A percentile compares a stretch with the other conserved stretches of the same genome.
Conservation (phyloP, 176 grass and related monocot genomes). For the Oryza australiensis region DNA sequence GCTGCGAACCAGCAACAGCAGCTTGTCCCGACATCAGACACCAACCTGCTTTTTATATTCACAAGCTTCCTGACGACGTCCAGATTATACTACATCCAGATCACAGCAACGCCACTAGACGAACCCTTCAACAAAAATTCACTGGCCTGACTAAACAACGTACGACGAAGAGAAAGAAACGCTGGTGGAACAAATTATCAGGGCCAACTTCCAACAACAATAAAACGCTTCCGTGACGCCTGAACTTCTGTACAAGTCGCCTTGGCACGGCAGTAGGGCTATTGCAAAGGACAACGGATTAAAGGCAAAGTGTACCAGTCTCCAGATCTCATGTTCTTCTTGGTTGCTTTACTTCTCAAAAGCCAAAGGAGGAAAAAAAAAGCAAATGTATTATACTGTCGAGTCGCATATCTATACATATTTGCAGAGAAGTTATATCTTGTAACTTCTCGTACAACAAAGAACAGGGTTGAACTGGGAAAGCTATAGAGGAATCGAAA, state of each 20-base stretch:
- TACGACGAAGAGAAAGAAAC: background rate
- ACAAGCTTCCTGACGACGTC: background rate
- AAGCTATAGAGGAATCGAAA: conserved; percentile 27
- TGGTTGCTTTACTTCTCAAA: conserved; percentile 32
- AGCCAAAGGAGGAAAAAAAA: background rate
- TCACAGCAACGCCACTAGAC: background rate
- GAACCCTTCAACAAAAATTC: background rate
- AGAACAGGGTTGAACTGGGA: background rate
- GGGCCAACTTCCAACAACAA: background rate
- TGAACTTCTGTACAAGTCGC: background rate
- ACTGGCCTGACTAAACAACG: background rate
- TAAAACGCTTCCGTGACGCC: background rate
- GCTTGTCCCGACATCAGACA: background rate
- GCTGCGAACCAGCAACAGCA: background rate
- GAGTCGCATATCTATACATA: conserved; percentile 71
- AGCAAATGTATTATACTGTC: conserved; percentile 54
- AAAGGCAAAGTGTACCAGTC: background rate
- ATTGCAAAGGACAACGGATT: background rate
- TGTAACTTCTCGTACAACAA: conserved; percentile 49
- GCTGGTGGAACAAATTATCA: background rate
- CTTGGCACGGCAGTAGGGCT: background rate
- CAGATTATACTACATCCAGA: background rate
- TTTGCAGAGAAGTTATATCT: conserved; percentile 41
- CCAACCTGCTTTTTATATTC: background rate
- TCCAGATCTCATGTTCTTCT: conserved; percentile 3